Evolutionary conservation across 495 filamentous ascomycete genomes (phyloP), one percentile per base, ranked within the genome.

Genomic region (Jackrogersella minutella): DNA sequence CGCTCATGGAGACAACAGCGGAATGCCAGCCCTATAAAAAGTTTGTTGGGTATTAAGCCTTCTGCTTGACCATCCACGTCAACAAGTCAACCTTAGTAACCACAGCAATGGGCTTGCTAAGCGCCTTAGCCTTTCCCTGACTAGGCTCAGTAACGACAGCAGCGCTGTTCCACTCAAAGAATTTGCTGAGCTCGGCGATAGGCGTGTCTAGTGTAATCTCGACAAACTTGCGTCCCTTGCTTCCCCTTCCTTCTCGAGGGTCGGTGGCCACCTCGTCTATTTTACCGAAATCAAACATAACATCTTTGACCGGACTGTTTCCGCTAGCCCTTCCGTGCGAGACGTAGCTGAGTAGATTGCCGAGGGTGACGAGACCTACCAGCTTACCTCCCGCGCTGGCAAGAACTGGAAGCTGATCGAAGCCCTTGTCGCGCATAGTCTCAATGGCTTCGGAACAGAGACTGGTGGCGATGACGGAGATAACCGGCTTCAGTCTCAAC

Each of bases 121-220:
- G 81, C 40, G 70, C 77, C 22, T 83, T 82, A 19, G 81, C 86
- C 63, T 80, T 81, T 34, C 76, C 79, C 17, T 71, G 71, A 17
- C 63, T 73, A 62, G 76, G 79, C 75, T 97, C 92, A 10, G 93
- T 98, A 1, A 98, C 92, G 49, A 98, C 85, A 1, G 95, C 96
- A 11, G 95, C 93, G 72, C 90, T 93, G 76, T 98, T 98, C 91
- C 96, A 97, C 77, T 97, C 93, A 69, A 99, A 92, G 80, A 99
- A 99, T 51, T 89, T 85, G 75, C 91, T 93, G 34, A 99, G 80
- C 37, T 90, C 90, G 55, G 85, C 85, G 30, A 99, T 78, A 8
- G 90, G 91, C 8, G 95, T 99, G 60, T 96, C 91, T 73, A 91
- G 78, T 4, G 96, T 97, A 70, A 99, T 97, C 79, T 97, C 90